Evolutionary conservation across 2,329 filamentous ascomycete species (phyloP).

Genomic region (Colletotrichum camelliae): DNA sequence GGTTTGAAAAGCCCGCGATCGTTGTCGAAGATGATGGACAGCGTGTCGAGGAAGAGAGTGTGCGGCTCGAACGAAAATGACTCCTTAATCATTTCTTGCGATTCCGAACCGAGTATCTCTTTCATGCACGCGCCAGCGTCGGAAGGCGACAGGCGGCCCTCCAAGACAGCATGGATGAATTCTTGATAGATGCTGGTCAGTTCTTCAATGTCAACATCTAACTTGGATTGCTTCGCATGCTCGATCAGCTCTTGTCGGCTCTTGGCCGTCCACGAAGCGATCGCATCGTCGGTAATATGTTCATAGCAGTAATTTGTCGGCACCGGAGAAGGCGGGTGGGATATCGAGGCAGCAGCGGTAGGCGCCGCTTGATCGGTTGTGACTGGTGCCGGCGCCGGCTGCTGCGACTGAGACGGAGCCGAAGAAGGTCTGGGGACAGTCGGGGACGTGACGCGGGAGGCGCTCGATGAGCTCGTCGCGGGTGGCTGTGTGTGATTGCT

Average conservation of each 20-base stretch:
- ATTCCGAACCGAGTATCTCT: constrained; percentile 70
- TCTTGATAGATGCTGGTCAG: constrained; percentile 84
- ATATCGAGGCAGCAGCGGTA: constrained; percentile 20
- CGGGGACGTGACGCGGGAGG: constrained; percentile 12
- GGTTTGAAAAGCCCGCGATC: constrained; percentile 58
- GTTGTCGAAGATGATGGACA: constrained; percentile 79
- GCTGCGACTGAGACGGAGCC: constrained; percentile 30
- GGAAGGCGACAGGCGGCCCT: constrained; percentile 67
- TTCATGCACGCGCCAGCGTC: constrained; percentile 77
- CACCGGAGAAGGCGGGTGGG: constrained; percentile 35
- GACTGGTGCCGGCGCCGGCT: constrained; percentile 29
- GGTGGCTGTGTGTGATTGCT: constrained; percentile 3
- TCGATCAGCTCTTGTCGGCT: constrained; percentile 68
- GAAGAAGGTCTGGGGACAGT: constrained; percentile 7
- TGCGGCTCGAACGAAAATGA: constrained; percentile 63
- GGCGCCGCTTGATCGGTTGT: constrained; percentile 25
- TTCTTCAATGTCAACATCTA: constrained; percentile 70
- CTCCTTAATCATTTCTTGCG: constrained; percentile 55
- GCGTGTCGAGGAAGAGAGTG: constrained; percentile 80
- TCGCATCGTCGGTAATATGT: constrained; percentile 72
- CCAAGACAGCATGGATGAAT: constrained; percentile 76
- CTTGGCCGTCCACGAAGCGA: constrained; percentile 73
- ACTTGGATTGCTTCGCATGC: constrained; percentile 67
- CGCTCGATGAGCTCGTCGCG: constrained; percentile 6
- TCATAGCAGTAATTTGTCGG: constrained; percentile 71